Evolutionary conservation across 495 filamentous ascomycete species (phyloP), one percentile per base, ranked within the genome.

Genomic region (Hypoxylon fuscum): DNA sequence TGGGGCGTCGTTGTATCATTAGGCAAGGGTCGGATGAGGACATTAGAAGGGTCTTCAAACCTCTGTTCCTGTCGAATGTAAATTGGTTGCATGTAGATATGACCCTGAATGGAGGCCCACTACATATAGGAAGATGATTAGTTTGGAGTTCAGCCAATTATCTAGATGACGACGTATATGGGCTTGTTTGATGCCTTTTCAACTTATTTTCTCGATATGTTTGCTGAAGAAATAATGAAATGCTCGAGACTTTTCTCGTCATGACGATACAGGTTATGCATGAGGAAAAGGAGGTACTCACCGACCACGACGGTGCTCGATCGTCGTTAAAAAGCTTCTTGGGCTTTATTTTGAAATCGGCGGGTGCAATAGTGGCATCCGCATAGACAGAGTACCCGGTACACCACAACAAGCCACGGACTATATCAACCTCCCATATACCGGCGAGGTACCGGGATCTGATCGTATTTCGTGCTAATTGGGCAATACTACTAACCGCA

Each of bases 301-400:
- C 59, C 23, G 62, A 66, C 62, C 56, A 66, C 9, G 62, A 60
- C 3, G 62, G 62, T 6, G 62, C 56, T 53, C 62, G 20, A 31
- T 23, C 11, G 8, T 46, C 50, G 4, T 46, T 32, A 25, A 17
- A 11, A 10, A 55, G 62, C 9, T 50, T 55, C 9, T 5, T 34
- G 10, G 62, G 50, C 14, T 44, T 35, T 27, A 27, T 27, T 27
- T 8, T 27, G 3, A 8, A 27, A 17, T 10, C 9, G 2, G 4
- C 32, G 4, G 5, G 27, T 10, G 27, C 27, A 31, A 31, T 5
- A 5, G 10, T 5, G 27, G n/a, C n/a, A n/a, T 10, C 10, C 20
- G 27, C 38, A 2, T 44, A 29, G 18, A 37, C 14, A 11, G 59
- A 43, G 27, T 42, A 62, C 20, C 12, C 10, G 0, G 62, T 57